A percentile compares a stretch with the other conserved stretches of the same genome.
These are phyloP conservation scores for Colletotrichum melonis DNA, from an alignment of 2,329 filamentous ascomycete genomes.

Conservation along the genomic window DNA sequence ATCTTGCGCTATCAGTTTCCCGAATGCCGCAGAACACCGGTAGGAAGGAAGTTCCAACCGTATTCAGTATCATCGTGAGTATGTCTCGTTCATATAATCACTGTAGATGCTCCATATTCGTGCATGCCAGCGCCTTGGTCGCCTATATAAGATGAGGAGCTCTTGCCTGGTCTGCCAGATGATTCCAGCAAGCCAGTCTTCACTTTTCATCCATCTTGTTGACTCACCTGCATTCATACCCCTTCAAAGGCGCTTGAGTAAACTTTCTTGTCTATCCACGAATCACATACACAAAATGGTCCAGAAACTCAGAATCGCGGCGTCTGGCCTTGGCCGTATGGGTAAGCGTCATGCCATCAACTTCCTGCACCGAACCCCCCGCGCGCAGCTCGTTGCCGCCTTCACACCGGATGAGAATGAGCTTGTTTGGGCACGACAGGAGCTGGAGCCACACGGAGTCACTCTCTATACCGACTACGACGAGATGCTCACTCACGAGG, in stretches of 20 bases:
- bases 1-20: not conserved
- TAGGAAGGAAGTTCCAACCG: not conserved
- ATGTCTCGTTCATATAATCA: not conserved
- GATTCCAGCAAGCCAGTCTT: not conserved
- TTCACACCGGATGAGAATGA: slow-evolving; percentile 58
- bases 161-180: not conserved
- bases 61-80: not conserved
- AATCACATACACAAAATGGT: slow-evolving; percentile 8
- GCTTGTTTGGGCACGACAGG: slow-evolving; percentile 54
- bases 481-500: slow-evolving; percentile 55
- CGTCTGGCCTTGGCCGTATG: slow-evolving; percentile 64
- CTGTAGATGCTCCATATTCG: not conserved
- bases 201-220: not conserved
- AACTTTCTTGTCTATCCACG: no score
- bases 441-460: slow-evolving; percentile 56
- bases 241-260: not conserved
- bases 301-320: slow-evolving; percentile 53
- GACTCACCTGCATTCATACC: not conserved
- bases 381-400: slow-evolving; percentile 61
- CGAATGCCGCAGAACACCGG: not conserved
- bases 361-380: slow-evolving; percentile 56
- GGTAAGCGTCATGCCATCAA: slow-evolving; percentile 62
- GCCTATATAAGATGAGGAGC: not conserved
- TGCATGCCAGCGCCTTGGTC: not conserved
- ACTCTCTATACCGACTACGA: slow-evolving; percentile 57